These are phyloP conservation scores for Penicillium paneum DNA, from an alignment of 2,329 filamentous ascomycete genomes.

Conservation along the genomic window DNA sequence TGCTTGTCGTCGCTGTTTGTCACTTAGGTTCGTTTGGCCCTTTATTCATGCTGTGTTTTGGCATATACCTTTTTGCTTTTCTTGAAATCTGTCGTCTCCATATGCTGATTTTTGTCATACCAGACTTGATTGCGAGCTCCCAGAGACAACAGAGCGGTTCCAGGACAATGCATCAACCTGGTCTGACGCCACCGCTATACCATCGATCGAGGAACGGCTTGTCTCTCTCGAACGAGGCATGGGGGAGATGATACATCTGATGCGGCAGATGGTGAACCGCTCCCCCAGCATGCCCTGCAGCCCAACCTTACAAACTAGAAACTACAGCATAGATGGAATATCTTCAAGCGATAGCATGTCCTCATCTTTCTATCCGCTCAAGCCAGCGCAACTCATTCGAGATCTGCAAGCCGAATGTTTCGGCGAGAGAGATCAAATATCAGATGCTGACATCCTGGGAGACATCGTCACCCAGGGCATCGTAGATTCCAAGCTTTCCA, in stretches of 20 bases:
- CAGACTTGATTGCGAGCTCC: slow-evolving; percentile 37
- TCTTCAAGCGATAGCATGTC: slow-evolving; percentile 20
- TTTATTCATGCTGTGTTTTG: not conserved
- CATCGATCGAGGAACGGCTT: slow-evolving; percentile 35
- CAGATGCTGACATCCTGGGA: slow-evolving; percentile 25
- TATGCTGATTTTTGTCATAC: slow-evolving; percentile 9
- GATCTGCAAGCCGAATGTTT: slow-evolving; percentile 35
- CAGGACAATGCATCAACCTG: slow-evolving; percentile 32
- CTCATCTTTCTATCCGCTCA: slow-evolving; percentile 24
- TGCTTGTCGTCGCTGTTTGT: slow-evolving; percentile 37
- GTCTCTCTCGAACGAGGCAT: slow-evolving; percentile 33
- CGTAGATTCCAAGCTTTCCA: slow-evolving; percentile 31
- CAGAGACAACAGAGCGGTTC: slow-evolving; percentile 34
- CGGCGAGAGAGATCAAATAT: slow-evolving; percentile 23
- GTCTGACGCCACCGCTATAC: slow-evolving; percentile 32
- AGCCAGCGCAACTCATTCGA: slow-evolving; percentile 32
- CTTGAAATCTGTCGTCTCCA: not conserved
- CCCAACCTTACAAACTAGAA: slow-evolving; percentile 20
- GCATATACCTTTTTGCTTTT: not conserved
- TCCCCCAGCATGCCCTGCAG: slow-evolving; percentile 20
- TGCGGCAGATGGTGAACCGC: slow-evolving; percentile 32
- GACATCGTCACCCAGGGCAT: slow-evolving; percentile 29
- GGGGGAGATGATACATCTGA: slow-evolving; percentile 35
- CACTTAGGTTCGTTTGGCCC: slow-evolving; percentile 30
- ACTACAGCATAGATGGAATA: slow-evolving; percentile 24